Evolutionary conservation across 73 alveolate genomes (phyloP), one percentile per base, ranked within the genome.

Genomic region (Paramecium caudatum): DNA sequence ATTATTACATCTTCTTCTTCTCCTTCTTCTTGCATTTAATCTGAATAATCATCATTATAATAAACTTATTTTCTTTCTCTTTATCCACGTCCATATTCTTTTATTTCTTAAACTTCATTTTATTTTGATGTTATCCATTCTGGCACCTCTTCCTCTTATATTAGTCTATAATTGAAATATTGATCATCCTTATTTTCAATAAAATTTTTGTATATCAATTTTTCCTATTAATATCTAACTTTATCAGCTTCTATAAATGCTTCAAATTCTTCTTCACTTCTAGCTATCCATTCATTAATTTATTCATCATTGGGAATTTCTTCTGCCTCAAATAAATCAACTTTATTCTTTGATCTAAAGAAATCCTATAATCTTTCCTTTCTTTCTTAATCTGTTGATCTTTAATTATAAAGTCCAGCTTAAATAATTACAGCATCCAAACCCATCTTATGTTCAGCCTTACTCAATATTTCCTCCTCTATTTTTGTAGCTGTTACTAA

Each of bases 371-470:
- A 95, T 65, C 94, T 94, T 94, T 97, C 97, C 85, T 95, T 91
- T 90, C 99, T 96, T 84, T 98, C 99, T 32, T 82, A 47, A 86
- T 98, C 99, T 12, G 99, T 93, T 34, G 98, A 93, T 92, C 95
- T 97, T 43, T 95, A 92, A 91, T 98, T 98, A 92, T 95, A 98
- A 85, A 97, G 93, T 15, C 99, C 99, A 0, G 99, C 99, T 49
- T 97, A 94, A 62, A 98, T 98, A 70, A 98, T 98, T 93, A 96
- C 97, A 82, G 94, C 98, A 92, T 98, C 99, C 70, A 98, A 94
- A 63, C 95, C 98, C 90, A 94, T 98, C 90, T 98, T 98, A 87
- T 93, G 93, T 46, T 98, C 98, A 21, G 99, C 99, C 91, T 96
- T 97, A 47, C 95, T 93, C n/a, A 98, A 92, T 37, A 98, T 97